Evolutionary conservation across 2,329 filamentous ascomycete genomes (phyloP).

Genomic region (Emergomyces africanus): DNA sequence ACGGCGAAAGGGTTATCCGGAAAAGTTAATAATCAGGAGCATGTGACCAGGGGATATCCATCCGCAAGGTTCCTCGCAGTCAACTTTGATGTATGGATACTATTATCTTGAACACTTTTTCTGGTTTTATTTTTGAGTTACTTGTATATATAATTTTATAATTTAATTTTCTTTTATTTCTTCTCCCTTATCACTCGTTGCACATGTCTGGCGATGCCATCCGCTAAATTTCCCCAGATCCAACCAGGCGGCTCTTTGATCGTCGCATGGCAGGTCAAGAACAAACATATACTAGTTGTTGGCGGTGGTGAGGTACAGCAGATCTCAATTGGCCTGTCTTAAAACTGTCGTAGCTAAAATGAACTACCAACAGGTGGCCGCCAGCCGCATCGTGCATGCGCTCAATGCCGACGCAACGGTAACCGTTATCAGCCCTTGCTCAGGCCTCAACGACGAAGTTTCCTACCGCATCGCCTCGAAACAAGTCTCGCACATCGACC

Average conservation of each 20-base stretch:
- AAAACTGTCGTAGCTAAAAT: conserved; percentile 5
- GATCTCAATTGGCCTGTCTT: not conserved
- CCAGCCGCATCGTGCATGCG: conserved; percentile 83
- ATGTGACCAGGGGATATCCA: not conserved
- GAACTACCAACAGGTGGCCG: conserved; percentile 60
- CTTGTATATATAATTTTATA: not conserved
- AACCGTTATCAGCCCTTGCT: conserved; percentile 66
- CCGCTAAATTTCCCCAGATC: conserved; percentile 55
- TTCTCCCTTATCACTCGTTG: not conserved
- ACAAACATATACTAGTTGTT: conserved; percentile 80
- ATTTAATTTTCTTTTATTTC: not conserved
- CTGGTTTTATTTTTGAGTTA: not conserved
- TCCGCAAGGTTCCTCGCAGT: no score
- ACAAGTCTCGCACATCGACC: conserved; percentile 69
- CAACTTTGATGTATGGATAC: no score
- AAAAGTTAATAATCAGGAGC: not conserved
- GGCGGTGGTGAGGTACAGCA: conserved; percentile 77
- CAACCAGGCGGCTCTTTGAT: conserved; percentile 89
- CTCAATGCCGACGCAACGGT: conserved; percentile 91
- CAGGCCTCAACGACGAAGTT: conserved; percentile 80
- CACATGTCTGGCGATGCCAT: conserved; percentile 6
- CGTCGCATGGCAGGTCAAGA: conserved; percentile 86
- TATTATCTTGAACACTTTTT: not conserved
- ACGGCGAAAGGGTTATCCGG: no score
- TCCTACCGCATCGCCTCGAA: conserved; percentile 61